phyloP scores from a whole-genome alignment of 768 basidiomycete genomes.

The Tulasnella calospora region DNA sequence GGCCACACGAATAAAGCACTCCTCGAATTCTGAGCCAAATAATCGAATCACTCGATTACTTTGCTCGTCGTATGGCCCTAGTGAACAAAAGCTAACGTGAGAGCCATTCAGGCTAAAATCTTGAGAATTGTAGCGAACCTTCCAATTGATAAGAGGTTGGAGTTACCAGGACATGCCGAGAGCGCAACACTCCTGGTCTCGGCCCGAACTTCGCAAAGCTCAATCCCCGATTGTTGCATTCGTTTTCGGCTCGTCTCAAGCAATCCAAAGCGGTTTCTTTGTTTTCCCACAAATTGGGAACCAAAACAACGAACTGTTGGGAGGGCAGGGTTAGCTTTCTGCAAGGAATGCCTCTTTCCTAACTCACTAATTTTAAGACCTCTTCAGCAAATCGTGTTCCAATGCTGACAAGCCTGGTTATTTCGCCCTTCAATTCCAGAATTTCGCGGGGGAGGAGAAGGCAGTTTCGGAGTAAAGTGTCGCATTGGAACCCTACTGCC shows the following conservation, averaged over 20 bases:
- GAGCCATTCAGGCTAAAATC: too few species aligned
- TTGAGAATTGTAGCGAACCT: constrained; percentile 38
- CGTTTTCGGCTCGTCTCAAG: constrained; percentile 41
- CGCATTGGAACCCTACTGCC: constrained; percentile 72
- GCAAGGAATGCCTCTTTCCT: constrained; percentile 47
- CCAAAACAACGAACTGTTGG: background rate
- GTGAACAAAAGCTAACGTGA: background rate
- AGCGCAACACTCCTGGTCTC: constrained; percentile 46
- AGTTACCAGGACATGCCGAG: constrained; percentile 68
- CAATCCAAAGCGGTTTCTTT: constrained; percentile 44
- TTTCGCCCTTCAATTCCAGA: constrained; percentile 22
- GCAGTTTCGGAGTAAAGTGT: constrained; percentile 59
- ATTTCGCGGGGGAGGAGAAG: constrained; percentile 59
- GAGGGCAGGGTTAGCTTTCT: background rate
- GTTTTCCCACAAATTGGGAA: background rate
- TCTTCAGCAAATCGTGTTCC: constrained; percentile 44
- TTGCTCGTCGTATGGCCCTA: constrained; percentile 22
- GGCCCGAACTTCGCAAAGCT: background rate
- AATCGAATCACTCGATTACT: constrained; percentile 21
- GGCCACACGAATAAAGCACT: constrained; percentile 23
- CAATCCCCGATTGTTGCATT: constrained; percentile 14
- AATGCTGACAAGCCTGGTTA: constrained; percentile 41
- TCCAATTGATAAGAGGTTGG: constrained; percentile 69
- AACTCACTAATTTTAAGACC: constrained; percentile 38
- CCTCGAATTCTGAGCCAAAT: constrained; percentile 10